These are phyloP conservation scores for Mrakia frigida DNA, from an alignment of 768 basidiomycete genomes.

Conservation along the genomic window DNA sequence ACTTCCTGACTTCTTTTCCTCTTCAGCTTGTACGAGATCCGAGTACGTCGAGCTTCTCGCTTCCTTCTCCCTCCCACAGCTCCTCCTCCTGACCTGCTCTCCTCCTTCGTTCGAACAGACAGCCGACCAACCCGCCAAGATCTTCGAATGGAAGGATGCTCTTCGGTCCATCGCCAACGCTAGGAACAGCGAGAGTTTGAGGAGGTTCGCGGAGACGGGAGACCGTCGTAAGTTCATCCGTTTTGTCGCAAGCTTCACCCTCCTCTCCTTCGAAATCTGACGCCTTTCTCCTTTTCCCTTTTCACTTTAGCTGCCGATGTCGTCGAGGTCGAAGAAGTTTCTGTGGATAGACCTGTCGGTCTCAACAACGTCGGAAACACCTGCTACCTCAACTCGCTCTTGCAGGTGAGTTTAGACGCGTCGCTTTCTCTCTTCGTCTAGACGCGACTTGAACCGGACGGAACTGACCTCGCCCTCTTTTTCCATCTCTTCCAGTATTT, in stretches of 20 bases:
- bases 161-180: slow-evolving; percentile 58
- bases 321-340: slow-evolving; percentile 18
- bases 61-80: neutral
- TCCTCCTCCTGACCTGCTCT: neutral
- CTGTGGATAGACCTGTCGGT: slow-evolving; percentile 67
- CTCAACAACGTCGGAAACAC: slow-evolving; percentile 85
- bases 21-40: slow-evolving; percentile 51
- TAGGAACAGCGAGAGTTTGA: slow-evolving; percentile 65
- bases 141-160: slow-evolving; percentile 27
- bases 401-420: slow-evolving; percentile 52
- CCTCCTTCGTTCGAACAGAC: slow-evolving; percentile 20
- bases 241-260: too few relatives aligned
- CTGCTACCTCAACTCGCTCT: slow-evolving; percentile 70
- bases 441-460: neutral
- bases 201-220: slow-evolving; percentile 61
- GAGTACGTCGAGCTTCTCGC: slow-evolving; percentile 9
- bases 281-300: slow-evolving; percentile 39
- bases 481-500: slow-evolving; percentile 68
- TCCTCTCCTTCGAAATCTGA: neutral
- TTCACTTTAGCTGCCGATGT: slow-evolving; percentile 34
- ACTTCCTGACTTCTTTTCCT: neutral
- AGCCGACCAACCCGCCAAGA: slow-evolving; percentile 17
- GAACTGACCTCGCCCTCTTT: neutral
- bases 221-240: slow-evolving; percentile 63
- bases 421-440: neutral